Base-by-base conservation (phyloP, 805 yeast species). In the Starmerella sirachaensis region DNA sequence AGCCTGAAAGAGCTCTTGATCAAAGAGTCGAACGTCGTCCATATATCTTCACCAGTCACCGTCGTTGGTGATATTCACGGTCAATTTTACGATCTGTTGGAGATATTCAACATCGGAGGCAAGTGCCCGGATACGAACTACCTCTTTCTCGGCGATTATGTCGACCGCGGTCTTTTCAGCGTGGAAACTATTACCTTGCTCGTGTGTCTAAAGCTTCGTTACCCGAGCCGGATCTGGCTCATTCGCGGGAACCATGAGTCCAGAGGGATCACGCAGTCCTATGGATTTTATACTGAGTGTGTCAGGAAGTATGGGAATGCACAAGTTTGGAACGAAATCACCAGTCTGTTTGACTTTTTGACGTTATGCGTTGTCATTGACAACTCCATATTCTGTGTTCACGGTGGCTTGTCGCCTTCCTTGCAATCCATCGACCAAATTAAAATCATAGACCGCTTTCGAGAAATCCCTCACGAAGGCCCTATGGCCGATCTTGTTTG, bases 401-500 rank as follows among this genome's bases (percentile, higher is more conserved):
- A 91, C 55, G 99, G 99, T 4, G 98, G 98, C 0, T 61, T 91
- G 5, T 82, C 94, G 4, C 99, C 99, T 0, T 82, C 85, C 46
- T 83, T 93, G 32, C 97, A 88, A 54, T 81, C 91, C 6, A 69
- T 91, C 17, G 96, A 91, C 55, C 96, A 93, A 48, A 83, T 91
- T 35, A 68, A 80, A 46, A 76, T 91, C 12, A 77, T 93, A 7
- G 98, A 91, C 59, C 59, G 99, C 42, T 88, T 85, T 55, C 73
- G 77, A 47, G 99, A 91, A 57, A 84, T 93, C 10, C 99, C 99
- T 0, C 98, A 93, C 51, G 98, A 91, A 57, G 99, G 99, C 0
- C 94, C 96, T 12, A 91, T 91, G 96, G 98, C 98, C 1, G 99
- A 91, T 58, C 64, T 91, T 35, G 97, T 91, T 14, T 91, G 99